Evolutionary conservation across 495 filamentous ascomycete genomes (phyloP), one percentile per base, ranked within the genome.

Genomic region (Aspergillus carlsbadensis): DNA sequence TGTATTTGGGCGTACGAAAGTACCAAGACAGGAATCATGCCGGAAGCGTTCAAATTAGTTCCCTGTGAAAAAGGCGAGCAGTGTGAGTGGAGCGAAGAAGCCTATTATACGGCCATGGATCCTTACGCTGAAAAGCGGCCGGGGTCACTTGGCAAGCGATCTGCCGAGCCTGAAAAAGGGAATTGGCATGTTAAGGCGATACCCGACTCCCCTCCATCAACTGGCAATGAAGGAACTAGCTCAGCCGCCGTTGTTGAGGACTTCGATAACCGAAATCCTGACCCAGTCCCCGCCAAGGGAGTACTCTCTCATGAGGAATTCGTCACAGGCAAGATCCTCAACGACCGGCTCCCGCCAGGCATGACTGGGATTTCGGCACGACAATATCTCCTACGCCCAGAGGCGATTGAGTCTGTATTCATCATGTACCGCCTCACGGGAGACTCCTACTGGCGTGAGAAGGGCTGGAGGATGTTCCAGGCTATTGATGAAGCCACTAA

Each of bases 361-460:
- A 84, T 91, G 63, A 74, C 77, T 3, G 70, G 67, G 17, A 81
- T 96, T 48, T 70, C 64, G 7, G 75, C 73, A 34, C 73, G 74
- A 22, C 78, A 81, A 40, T 97, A 97, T 66, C 87, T 93, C 52
- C 81, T 97, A 54, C 92, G 90, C 42, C 92, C 92, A 41, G 92
- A 96, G 76, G 92, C 92, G 3, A 96, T 96, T 60, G 92, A 96
- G 69, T 95, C 90, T 1, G 90, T 96, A 13, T 96, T 91, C 80
- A 92, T 95, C 76, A 91, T 96, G 88, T 96, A 89, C 76, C 89
- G 92, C 64, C 86, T 94, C 59, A 96, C 91, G 0, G 92, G 90
- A 50, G 88, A 94, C 52, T 69, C 79, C 0, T 68, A 73, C 43
- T 96, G 91, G 90, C 89, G 90, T 52, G 83, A 88, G 53, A 88